Base-by-base conservation (phyloP, 2,329 filamentous ascomycete genomes). In the Alternaria sp. region DNA sequence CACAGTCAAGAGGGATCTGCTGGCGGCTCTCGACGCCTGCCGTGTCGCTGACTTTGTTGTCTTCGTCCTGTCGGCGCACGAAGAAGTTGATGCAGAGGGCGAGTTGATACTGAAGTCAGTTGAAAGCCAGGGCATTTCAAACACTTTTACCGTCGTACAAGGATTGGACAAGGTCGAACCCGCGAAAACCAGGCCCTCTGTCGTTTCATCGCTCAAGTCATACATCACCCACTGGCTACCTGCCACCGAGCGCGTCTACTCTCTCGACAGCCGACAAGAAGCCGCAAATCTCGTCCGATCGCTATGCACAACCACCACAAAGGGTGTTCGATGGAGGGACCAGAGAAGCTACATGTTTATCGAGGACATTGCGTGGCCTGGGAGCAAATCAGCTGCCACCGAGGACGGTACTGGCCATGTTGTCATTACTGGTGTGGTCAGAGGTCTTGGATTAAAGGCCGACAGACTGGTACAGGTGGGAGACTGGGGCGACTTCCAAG, bases 141-240 rank as follows among this genome's bases (percentile, higher is more conserved):
- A 93, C 23, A 85, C 96, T n/a, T 87, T 96, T 71, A 92, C 92
- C 0, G 86, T 92, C 11, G 92, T 96, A 0, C 90, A 96, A 51
- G 88, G 88, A 5, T 81, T 98, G 11, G 89, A 94, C 56, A 86
- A 85, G 58, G 81, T 97, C 37, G 90, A 96, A 67, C 88, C 92
- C 0, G 83, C 88, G 8, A 97, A 97, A 79, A 89, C 90, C 75
- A 85, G 89, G 58, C 83, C 87, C 0, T 89, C 93, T 58, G 87
- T 96, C 10, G 80, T 94, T 48, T 84, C 88, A 46, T 97, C 93
- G 2, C 83, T 99, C 54, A 95, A 93, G 76, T 96, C 92, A 1
- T 97, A 91, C 79, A 93, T 98, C 72, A 92, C 88, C 26, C 94
- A 97, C 76, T 99, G 97, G 80, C 94, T 98, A 76, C 93, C 95